Evolutionary conservation across 257 asterid species (phyloP), one percentile per base, ranked within the genome.

Genomic region (Ocimum tenuiflorum): DNA sequence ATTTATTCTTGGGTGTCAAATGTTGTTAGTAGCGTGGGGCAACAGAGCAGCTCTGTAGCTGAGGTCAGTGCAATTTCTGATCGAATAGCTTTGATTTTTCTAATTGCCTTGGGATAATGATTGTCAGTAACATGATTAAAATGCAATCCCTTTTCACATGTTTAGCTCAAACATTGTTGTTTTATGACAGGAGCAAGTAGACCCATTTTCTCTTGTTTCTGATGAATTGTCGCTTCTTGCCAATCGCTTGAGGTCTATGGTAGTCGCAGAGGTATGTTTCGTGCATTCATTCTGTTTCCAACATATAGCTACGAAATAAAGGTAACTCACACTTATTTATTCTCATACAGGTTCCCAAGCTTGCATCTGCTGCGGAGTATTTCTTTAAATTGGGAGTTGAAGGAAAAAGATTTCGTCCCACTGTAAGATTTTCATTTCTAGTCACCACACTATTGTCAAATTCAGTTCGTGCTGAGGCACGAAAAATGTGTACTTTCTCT

Each of bases 321-420:
- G 55, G 53, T 54, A 63, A 39, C 41, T 68, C 41, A 50, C 45
- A 62, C 48, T 29, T 47, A 15, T 39, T 72, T 67, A 43, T 15
- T 75, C 48, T 67, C 56, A 31, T 73, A 9, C 78, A 94, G 99
- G 96, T 94, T 14, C 99, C 99, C 59, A 94, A 88, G 82, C 97
- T 94, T 73, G 95, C 96, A 64, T 86, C 99, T 54, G 99, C 99
- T 4, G 95, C 97, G 0, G 99, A 94, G 62, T 90, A 94, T 71
- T 94, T 90, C 71, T 94, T 90, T 78, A 88, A 85, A 80, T 52
- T 77, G 79, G 97, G 99, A 54, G 95, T 84, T 35, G 99, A 94
- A 83, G 97, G 99, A 57, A 94, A 94, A 74, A 85, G 95, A 70
- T 91, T 90, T 60, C 91, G 97, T n/a, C 99, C 99, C 51, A 86